phyloP scores from a whole-genome alignment of 306 rosid genomes.

The Cicer cuneatum region DNA sequence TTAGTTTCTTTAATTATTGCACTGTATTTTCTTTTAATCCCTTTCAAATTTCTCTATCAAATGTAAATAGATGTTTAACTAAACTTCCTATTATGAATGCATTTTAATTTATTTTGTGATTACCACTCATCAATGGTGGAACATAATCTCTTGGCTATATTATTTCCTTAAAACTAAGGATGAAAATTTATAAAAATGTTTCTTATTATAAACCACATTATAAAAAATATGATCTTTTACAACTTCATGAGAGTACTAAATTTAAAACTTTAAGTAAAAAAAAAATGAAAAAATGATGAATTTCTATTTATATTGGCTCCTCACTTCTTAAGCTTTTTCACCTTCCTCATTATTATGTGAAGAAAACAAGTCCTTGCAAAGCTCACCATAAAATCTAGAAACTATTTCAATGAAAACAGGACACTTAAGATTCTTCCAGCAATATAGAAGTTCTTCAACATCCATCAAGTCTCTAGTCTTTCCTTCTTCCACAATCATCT shows the following conservation, averaged over 20 bases:
- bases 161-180: too few relatives aligned
- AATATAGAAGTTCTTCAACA: conserved; percentile 83
- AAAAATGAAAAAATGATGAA: background rate
- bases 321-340: conserved; percentile 37
- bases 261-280: background rate
- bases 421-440: conserved; percentile 81
- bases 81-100: background rate
- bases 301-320: conserved; percentile 21
- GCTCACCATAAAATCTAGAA: conserved; percentile 85
- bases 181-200: conserved; percentile 1
- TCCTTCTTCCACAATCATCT: conserved; percentile 93
- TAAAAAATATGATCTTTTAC: conserved; percentile 2
- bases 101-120: background rate
- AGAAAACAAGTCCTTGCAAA: conserved; percentile 86
- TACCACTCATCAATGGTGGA: background rate
- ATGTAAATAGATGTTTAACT: conserved; percentile 47
- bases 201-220: background rate
- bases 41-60: conserved; percentile 42
- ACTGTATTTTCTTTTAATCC: conserved; percentile 41
- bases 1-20: conserved; percentile 36
- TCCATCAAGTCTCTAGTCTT: conserved; percentile 74
- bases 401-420: conserved; percentile 84
- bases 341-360: conserved; percentile 42
- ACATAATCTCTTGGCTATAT: too few relatives aligned
- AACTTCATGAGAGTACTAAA: conserved; percentile 20